Conservation (phyloP, 306 rosid genomes). For the Heteromeles arbutifolia region DNA sequence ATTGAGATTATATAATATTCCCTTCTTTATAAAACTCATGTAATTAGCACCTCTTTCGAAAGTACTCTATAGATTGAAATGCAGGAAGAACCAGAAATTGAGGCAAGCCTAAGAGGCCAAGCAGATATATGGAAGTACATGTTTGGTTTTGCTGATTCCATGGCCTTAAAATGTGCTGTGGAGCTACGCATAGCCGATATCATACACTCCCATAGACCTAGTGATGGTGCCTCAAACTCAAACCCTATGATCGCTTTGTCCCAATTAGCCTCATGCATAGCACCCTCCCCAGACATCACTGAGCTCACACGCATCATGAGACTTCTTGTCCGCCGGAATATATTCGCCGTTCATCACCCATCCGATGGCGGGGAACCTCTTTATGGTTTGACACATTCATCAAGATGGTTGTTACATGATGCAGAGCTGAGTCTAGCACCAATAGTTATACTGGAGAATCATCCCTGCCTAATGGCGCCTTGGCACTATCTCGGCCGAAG, state of each 20-base stretch:
- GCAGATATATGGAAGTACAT: conserved; percentile 37
- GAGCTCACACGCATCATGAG: conserved; percentile 36
- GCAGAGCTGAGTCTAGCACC: conserved; percentile 18
- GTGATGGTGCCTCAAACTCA: background rate
- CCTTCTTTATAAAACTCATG: background rate
- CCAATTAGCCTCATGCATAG: conserved; percentile 21
- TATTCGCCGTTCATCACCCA: conserved; percentile 20
- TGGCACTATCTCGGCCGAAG: conserved; percentile 28
- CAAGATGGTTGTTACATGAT: conserved; percentile 28
- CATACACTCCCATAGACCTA: conserved; percentile 17
- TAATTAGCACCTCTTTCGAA: background rate
- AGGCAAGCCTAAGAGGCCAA: conserved; percentile 27
- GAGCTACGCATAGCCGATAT: conserved; percentile 39
- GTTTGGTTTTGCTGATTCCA: conserved; percentile 31
- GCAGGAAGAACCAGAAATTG: conserved; percentile 15
- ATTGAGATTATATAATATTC: background rate
- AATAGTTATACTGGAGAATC: conserved; percentile 9
- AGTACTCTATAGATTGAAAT: background rate
- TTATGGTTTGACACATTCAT: conserved; percentile 16
- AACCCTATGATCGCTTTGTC: conserved; percentile 15
- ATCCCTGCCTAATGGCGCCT: conserved; percentile 8
- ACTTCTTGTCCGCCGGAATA: conserved; percentile 18
- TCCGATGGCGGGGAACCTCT: conserved; percentile 9
- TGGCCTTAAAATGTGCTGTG: conserved; percentile 38
- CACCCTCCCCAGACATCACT: conserved; percentile 17